A percentile compares a stretch with the other conserved stretches of the same genome.
phyloP scores from a whole-genome alignment of 2,329 filamentous ascomycete genomes.

The Colletotrichum spaethianum region DNA sequence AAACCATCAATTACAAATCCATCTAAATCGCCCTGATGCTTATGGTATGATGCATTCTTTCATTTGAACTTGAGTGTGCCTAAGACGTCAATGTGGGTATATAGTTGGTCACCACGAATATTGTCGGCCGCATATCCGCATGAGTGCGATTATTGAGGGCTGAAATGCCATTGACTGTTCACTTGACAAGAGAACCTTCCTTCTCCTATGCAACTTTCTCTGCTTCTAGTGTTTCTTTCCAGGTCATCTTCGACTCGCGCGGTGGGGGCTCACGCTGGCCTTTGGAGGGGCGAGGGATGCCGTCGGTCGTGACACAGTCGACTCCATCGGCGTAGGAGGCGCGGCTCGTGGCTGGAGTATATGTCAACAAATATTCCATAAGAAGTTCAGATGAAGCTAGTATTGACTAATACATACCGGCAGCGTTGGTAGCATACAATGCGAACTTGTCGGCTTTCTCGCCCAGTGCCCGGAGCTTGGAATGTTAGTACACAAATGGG shows the following conservation, averaged over 20 bases:
- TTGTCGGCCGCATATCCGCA: background rate
- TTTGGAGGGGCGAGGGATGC: background rate
- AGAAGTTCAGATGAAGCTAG: accelerated
- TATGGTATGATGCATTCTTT: background rate
- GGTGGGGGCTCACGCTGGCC: conserved; percentile 18
- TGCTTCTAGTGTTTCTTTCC: conserved; percentile 10
- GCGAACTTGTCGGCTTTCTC: conserved; percentile 7
- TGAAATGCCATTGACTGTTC: background rate
- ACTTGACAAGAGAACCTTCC: background rate
- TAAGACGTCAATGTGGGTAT: too few species aligned
- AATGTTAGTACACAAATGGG: background rate
- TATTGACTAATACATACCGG: background rate
- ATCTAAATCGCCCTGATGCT: too few species aligned
- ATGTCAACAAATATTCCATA: background rate
- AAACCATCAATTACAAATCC: too few species aligned
- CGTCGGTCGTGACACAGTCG: background rate
- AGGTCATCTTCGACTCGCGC: conserved; percentile 27
- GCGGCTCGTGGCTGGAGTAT: background rate
- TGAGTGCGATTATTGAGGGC: background rate
- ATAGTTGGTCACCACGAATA: background rate
- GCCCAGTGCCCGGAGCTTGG: background rate
- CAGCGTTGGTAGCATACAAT: background rate
- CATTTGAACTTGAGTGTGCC: background rate
- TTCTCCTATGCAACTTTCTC: conserved; percentile 10
- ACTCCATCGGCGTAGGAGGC: background rate